Evolutionary conservation across 306 rosid species (phyloP), one percentile per base, ranked within the genome.

Genomic region (Hippophae rhamnoides): DNA sequence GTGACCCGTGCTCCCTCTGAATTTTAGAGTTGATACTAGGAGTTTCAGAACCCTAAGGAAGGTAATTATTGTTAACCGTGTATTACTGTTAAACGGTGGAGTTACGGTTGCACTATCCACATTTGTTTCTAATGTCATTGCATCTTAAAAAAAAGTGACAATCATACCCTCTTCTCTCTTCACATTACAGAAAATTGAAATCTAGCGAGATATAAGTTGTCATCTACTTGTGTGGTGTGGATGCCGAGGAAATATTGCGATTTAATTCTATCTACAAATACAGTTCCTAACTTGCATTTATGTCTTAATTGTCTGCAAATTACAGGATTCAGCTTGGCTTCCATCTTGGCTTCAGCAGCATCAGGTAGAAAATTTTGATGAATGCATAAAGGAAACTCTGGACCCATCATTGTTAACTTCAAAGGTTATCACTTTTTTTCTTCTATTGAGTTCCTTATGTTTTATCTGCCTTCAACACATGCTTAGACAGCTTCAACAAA

Each of bases 321-420:
- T 54, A 43, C 74, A 86, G 97, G 95, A 86, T 69, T 71, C 69
- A 56, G 95, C 84, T 65, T 90, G 95, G 97, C 73, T 82, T 68
- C 95, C 97, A 43, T 63, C 69, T 67, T 90, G 97, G 95, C 80
- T 84, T 81, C 97, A 90, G 81, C 80, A 78, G 63, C 68, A 73
- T 71, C 78, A 76, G 72, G 56, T 74, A 38, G 74, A 74, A 47
- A 79, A 69, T 56, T 76, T 73, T 44, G 57, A 52, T 76, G 86
- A 70, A 45, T 52, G 58, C 54, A 52, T 26, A 25, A 69, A 70
- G 52, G 75, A 74, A 41, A 66, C 82, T 63, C 79, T 74, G 53
- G 52, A 52, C 13, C 54, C 63, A 63, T 56, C 58, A 23, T 63
- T 62, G 72, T 67, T 62, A 54, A 65, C 51, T 57, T 53, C 65